phyloP scores from a whole-genome alignment of 306 rosid genomes.

The Astragalus glycyphyllos region DNA sequence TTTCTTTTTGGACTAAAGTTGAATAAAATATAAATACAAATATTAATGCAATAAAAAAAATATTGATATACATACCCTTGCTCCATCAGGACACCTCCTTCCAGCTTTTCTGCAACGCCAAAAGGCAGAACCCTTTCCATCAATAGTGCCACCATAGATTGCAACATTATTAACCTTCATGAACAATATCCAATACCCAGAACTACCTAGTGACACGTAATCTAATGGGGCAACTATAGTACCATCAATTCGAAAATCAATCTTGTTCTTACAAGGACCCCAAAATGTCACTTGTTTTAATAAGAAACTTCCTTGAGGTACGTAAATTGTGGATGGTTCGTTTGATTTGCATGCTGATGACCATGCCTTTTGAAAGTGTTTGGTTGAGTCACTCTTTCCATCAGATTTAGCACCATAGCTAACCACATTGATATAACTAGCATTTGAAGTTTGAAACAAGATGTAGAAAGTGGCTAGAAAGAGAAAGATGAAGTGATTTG shows the following conservation, averaged over 20 bases:
- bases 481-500: slow-evolving; percentile 13
- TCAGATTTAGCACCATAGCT: slow-evolving; percentile 45
- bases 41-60: too few species aligned
- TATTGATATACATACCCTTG: slow-evolving; percentile 45
- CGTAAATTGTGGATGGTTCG: slow-evolving; percentile 35
- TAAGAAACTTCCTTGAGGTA: slow-evolving; percentile 51
- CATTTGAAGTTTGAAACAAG: slow-evolving; percentile 12
- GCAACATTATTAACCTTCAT: slow-evolving; percentile 37
- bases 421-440: slow-evolving; percentile 39
- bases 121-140: slow-evolving; percentile 42
- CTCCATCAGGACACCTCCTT: slow-evolving; percentile 43
- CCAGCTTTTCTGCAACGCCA: slow-evolving; percentile 47
- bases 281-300: slow-evolving; percentile 46
- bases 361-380: slow-evolving; percentile 43
- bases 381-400: slow-evolving; percentile 36
- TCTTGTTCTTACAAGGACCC: slow-evolving; percentile 50
- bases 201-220: slow-evolving; percentile 39
- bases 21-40: too few species aligned
- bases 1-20: too few species aligned
- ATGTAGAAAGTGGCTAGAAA: slow-evolving; percentile 1
- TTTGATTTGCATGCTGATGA: slow-evolving; percentile 44
- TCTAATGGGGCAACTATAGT: slow-evolving; percentile 48
- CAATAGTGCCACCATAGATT: slow-evolving; percentile 46
- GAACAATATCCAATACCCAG: slow-evolving; percentile 54
- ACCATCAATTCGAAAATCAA: slow-evolving; percentile 45